Conservation (phyloP, 106 monocot genomes). For the Dendrobium huoshanense region DNA sequence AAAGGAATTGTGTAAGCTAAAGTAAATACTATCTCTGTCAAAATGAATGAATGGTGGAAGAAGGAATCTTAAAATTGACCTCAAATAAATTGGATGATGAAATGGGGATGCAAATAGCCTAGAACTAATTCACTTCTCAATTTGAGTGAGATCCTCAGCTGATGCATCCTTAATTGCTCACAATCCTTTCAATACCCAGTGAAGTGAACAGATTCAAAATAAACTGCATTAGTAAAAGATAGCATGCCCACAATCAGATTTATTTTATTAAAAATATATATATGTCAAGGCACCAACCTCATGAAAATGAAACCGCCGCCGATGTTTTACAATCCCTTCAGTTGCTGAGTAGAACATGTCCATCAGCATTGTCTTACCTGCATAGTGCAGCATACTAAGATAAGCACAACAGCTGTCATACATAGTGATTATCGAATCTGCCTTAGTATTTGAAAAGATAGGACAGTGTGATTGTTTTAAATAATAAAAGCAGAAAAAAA, state of each 20-base stretch:
- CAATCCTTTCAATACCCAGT: too few relatives aligned
- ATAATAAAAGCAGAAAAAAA: background rate
- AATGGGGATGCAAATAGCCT: too few relatives aligned
- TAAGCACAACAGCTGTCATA: background rate
- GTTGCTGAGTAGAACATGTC: constrained; percentile 91
- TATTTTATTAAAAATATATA: background rate
- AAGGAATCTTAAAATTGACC: too few relatives aligned
- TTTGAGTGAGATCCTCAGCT: too few relatives aligned
- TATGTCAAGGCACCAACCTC: constrained; percentile 27
- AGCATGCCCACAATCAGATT: background rate
- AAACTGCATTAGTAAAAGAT: background rate
- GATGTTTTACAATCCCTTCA: constrained; percentile 71
- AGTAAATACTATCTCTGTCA: too few relatives aligned
- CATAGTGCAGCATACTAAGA: constrained; percentile 1
- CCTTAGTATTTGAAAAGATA: background rate
- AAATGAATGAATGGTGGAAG: too few relatives aligned
- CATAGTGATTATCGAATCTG: background rate
- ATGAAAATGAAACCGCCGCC: constrained; percentile 89
- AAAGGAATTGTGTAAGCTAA: too few relatives aligned
- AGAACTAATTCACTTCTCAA: too few relatives aligned
- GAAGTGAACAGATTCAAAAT: too few relatives aligned
- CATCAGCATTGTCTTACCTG: constrained; percentile 99
- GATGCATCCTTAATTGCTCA: too few relatives aligned
- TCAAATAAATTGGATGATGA: too few relatives aligned
- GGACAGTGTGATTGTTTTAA: background rate